Evolutionary conservation across 2,329 filamentous ascomycete genomes (phyloP).

Genomic region (Bipolaris gigantea): DNA sequence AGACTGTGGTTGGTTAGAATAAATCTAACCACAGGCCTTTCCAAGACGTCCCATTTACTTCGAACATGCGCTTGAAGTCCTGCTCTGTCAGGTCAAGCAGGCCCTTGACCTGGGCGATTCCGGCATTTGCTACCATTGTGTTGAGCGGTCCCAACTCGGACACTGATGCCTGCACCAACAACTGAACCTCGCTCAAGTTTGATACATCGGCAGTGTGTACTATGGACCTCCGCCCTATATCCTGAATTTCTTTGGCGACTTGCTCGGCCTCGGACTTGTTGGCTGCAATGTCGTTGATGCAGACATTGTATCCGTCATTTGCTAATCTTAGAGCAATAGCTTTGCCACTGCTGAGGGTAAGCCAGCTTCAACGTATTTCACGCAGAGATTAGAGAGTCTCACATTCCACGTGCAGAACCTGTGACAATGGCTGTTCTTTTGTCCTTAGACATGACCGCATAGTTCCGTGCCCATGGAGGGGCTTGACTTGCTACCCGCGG

Average conservation of each 20-base stretch:
- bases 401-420: conserved; percentile 45
- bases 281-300: conserved; percentile 63
- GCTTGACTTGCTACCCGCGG: conserved; percentile 17
- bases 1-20: conserved; percentile 45
- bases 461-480: conserved; percentile 29
- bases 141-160: conserved; percentile 57
- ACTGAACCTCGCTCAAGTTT: conserved; percentile 56
- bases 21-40: neutral
- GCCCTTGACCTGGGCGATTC: conserved; percentile 61
- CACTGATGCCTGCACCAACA: conserved; percentile 57
- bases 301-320: conserved; percentile 66
- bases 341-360: conserved; percentile 53
- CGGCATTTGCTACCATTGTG: conserved; percentile 63
- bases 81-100: conserved; percentile 60
- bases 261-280: conserved; percentile 58
- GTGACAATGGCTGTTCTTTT: conserved; percentile 45
- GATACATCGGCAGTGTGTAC: conserved; percentile 64
- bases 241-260: conserved; percentile 56
- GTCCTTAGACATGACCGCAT: conserved; percentile 25
- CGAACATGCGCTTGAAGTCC: conserved; percentile 62
- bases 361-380: neutral
- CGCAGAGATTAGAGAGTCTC: conserved; percentile 3
- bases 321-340: conserved; percentile 66
- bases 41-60: conserved; percentile 55
- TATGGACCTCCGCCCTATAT: conserved; percentile 56